phyloP scores from a whole-genome alignment of 108 stramenopile species.

The Nitzschia sp. region DNA sequence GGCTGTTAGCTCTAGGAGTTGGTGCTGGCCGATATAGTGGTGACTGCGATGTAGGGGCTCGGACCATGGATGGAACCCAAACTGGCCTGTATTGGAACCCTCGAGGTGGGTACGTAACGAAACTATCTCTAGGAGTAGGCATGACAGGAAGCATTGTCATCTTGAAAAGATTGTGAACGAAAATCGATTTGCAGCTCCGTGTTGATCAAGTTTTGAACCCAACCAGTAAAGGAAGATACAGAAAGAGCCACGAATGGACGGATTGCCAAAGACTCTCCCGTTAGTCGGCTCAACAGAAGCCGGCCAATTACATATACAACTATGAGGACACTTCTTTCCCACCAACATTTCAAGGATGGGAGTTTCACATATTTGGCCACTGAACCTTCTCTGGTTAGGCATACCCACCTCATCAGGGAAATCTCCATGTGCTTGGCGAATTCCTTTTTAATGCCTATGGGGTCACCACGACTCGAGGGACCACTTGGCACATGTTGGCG shows the following conservation, averaged over 20 bases:
- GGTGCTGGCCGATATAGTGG: background rate
- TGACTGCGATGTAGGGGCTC: background rate
- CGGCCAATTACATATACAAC: too few species aligned
- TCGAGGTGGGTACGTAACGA: background rate
- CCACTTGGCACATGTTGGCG: too few species aligned
- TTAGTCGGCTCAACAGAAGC: conserved; percentile 3
- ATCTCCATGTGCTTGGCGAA: too few species aligned
- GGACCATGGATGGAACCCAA: conserved; percentile 6
- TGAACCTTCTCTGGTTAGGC: too few species aligned
- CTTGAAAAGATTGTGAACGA: background rate
- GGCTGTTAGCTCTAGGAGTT: conserved; percentile 8
- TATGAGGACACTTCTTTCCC: too few species aligned
- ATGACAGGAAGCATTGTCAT: conserved; percentile 10
- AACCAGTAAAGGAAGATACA: background rate
- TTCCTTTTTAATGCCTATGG: too few species aligned
- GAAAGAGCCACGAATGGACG: background rate
- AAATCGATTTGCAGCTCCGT: background rate
- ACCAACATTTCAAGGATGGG: too few species aligned
- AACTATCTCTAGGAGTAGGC: background rate
- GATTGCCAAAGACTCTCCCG: background rate
- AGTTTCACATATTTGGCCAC: too few species aligned
- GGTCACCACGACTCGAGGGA: too few species aligned
- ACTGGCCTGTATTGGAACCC: conserved; percentile 2
- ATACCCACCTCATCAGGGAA: too few species aligned
- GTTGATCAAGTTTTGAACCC: background rate